Conservation (phyloP, 805 yeast species). For the Cephaloascus fragrans region DNA sequence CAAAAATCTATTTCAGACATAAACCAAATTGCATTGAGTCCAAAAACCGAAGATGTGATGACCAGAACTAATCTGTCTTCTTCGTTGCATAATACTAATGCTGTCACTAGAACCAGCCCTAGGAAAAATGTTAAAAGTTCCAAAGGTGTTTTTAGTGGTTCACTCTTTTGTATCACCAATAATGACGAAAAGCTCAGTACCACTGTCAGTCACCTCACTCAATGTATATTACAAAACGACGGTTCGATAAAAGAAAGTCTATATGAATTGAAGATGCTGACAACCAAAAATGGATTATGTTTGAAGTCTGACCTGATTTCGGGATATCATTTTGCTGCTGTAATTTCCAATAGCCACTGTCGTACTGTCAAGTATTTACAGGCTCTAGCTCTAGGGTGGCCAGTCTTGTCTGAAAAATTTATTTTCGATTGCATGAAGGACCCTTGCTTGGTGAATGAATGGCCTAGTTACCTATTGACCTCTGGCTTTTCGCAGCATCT, state of each 20-base stretch:
- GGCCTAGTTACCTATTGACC: constrained; percentile 55
- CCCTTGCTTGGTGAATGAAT: constrained; percentile 15
- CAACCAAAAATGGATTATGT: constrained; percentile 1
- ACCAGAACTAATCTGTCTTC: too few species aligned
- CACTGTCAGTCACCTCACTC: background rate
- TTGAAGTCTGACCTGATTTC: constrained; percentile 6
- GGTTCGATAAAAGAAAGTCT: constrained; percentile 26
- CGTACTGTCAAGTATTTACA: constrained; percentile 74
- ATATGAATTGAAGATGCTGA: constrained; percentile 14
- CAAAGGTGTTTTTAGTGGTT: constrained; percentile 9
- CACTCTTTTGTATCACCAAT: constrained; percentile 25
- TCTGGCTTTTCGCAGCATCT: constrained; percentile 56
- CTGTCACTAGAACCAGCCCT: background rate
- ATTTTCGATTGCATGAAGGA: constrained; percentile 37
- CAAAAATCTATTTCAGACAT: background rate
- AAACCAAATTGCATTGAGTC: background rate
- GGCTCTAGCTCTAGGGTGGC: constrained; percentile 79
- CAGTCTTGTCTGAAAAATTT: constrained; percentile 54
- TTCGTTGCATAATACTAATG: background rate
- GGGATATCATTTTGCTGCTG: constrained; percentile 47
- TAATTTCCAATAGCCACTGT: constrained; percentile 46
- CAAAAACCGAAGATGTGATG: background rate
- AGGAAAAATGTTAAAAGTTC: background rate
- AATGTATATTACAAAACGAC: constrained; percentile 4
- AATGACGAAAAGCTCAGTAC: constrained; percentile 14